Conservation (phyloP, 1,139 yeast genomes). For the Blastobotrys niveus region DNA sequence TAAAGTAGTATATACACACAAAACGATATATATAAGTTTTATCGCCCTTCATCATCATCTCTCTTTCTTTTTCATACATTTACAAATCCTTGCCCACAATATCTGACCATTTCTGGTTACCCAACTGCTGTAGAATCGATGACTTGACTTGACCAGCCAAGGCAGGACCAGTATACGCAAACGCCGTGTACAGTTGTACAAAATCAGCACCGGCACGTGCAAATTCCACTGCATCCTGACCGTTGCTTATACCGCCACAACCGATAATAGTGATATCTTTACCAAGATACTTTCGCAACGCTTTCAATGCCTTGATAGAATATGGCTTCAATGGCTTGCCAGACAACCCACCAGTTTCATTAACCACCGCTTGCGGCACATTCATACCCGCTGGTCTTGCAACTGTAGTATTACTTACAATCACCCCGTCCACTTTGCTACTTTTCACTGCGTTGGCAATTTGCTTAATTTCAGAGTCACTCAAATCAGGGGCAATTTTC, state of each 20-base stretch:
- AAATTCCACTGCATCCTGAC: constrained; percentile 83
- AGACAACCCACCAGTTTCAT: constrained; percentile 81
- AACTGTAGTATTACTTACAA: constrained; percentile 86
- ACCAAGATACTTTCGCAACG: constrained; percentile 70
- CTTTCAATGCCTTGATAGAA: constrained; percentile 62
- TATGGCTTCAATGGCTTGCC: constrained; percentile 88
- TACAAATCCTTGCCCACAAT: constrained; percentile 5
- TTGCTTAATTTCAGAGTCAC: constrained; percentile 72
- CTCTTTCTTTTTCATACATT: too few relatives aligned
- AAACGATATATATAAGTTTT: too few relatives aligned
- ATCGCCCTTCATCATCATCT: too few relatives aligned
- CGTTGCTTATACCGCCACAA: constrained; percentile 86
- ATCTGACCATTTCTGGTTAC: constrained; percentile 77
- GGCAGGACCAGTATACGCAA: constrained; percentile 92
- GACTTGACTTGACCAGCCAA: constrained; percentile 71
- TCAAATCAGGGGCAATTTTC: constrained; percentile 89
- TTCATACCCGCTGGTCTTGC: constrained; percentile 60
- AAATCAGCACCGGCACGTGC: constrained; percentile 91
- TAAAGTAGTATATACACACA: too few relatives aligned
- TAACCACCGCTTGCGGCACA: constrained; percentile 42
- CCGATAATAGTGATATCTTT: constrained; percentile 76
- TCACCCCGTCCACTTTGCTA: constrained; percentile 83
- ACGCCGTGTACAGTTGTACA: constrained; percentile 80
- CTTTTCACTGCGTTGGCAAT: constrained; percentile 76
- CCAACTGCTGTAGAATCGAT: constrained; percentile 62